A percentile compares a stretch with the other conserved stretches of the same genome.
Conservation (phyloP, 352 stramenopile species). For the Phytophthora colocasiae region DNA sequence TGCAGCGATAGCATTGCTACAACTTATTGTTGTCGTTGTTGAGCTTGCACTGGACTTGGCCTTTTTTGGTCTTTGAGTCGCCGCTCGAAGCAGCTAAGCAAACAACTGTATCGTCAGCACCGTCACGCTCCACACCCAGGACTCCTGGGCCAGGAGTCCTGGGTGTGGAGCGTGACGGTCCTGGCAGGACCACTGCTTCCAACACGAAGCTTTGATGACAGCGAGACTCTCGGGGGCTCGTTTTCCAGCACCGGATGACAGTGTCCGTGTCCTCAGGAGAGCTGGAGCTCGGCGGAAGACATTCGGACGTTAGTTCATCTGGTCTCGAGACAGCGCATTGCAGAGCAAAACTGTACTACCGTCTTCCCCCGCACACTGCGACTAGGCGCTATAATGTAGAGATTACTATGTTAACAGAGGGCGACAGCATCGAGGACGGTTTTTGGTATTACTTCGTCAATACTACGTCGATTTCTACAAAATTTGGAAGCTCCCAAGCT, state of each 20-base stretch:
- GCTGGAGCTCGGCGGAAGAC: conserved; percentile 16
- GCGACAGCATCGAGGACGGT: too few relatives aligned
- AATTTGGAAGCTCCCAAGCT: too few relatives aligned
- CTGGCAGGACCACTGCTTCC: conserved; percentile 31
- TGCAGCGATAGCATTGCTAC: conserved; percentile 25
- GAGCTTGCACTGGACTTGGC: conserved; percentile 14
- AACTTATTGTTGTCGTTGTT: conserved; percentile 8
- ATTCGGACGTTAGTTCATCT: conserved; percentile 26
- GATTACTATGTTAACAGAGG: too few relatives aligned
- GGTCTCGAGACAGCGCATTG: conserved; percentile 8
- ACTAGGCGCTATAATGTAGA: too few relatives aligned
- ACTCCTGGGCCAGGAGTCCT: too few relatives aligned
- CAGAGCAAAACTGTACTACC: conserved; percentile 11
- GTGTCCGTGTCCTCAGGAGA: conserved; percentile 12
- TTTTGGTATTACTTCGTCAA: too few relatives aligned
- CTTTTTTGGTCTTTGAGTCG: conserved; percentile 17
- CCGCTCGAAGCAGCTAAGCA: conserved; percentile 33
- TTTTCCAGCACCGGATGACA: neutral
- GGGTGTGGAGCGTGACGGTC: too few relatives aligned
- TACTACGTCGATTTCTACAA: too few relatives aligned
- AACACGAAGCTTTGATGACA: conserved; percentile 39
- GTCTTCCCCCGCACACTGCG: too few relatives aligned
- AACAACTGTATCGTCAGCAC: conserved; percentile 43
- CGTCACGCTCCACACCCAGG: conserved; percentile 12
- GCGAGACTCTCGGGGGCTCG: conserved; percentile 5